phyloP scores from a whole-genome alignment of 2,329 filamentous ascomycete species.

The Keithomyces neogunnii region DNA sequence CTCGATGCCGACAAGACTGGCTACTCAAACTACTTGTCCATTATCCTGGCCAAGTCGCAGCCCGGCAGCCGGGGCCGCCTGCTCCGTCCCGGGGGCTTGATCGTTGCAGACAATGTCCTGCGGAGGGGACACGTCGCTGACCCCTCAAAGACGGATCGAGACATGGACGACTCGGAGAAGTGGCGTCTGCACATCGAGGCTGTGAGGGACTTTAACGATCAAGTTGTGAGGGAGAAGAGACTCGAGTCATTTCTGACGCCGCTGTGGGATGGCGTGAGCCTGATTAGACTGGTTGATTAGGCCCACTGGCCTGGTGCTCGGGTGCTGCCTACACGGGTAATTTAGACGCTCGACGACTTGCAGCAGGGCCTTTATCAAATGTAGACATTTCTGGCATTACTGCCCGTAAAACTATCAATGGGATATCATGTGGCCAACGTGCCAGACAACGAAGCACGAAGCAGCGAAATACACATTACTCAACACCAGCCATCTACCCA shows the following conservation, averaged over 20 bases:
- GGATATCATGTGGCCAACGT: constrained; percentile 1
- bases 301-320: no score
- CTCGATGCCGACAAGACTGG: constrained; percentile 45
- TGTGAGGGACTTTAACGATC: constrained; percentile 27
- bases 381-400: background rate
- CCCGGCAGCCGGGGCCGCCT: constrained; percentile 30
- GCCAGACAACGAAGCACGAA: background rate
- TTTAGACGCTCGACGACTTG: no score
- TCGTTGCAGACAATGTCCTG: constrained; percentile 47
- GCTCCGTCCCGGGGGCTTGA: constrained; percentile 38
- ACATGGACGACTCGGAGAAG: constrained; percentile 3
- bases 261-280: constrained; percentile 33
- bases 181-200: constrained; percentile 15
- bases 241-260: constrained; percentile 33
- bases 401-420: background rate
- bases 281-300: constrained; percentile 30
- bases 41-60: constrained; percentile 34
- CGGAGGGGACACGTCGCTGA: constrained; percentile 38
- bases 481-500: background rate
- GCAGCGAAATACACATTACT: no score
- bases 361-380: no score
- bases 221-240: constrained; percentile 21
- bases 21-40: constrained; percentile 39
- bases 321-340: no score
- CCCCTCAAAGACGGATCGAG: constrained; percentile 4